Percentiles rank a stretch among this genome's conserved stretches.
phyloP scores from a whole-genome alignment of 352 stramenopile genomes.

The Globisporangium cederbergense region DNA sequence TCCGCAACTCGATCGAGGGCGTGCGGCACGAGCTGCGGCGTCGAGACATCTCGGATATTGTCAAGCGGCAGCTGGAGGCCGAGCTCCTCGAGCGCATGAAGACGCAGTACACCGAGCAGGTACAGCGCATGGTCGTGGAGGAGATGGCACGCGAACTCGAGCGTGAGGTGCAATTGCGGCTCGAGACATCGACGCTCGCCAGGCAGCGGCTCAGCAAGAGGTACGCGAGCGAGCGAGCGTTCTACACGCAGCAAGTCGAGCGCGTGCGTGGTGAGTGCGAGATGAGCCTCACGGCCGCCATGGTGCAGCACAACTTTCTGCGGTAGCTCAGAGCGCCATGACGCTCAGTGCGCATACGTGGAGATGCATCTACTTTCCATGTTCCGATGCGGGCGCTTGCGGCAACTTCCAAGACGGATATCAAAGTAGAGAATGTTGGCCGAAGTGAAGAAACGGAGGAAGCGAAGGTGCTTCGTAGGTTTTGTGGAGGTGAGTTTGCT shows the following conservation, averaged over 20 bases:
- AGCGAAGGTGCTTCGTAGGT: no score
- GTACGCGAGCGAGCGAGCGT: conserved; percentile 46
- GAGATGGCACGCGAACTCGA: conserved; percentile 64
- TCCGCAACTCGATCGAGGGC: conserved; percentile 46
- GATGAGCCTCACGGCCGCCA: conserved; percentile 52
- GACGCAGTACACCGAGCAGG: conserved; percentile 42
- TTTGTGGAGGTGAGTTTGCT: no score
- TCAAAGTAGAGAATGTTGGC: no score
- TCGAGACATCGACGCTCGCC: conserved; percentile 42
- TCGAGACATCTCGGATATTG: conserved; percentile 29
- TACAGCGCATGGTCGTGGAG: conserved; percentile 48
- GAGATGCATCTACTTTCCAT: background rate
- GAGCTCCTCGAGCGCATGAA: conserved; percentile 74
- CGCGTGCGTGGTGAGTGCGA: conserved; percentile 63
- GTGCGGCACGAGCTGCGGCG: conserved; percentile 47
- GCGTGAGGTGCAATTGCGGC: conserved; percentile 44
- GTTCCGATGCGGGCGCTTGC: background rate
- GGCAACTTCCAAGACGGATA: background rate
- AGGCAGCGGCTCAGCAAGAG: conserved; percentile 46
- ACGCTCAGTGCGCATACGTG: background rate
- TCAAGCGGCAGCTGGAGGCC: conserved; percentile 34
- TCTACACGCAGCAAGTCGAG: conserved; percentile 60
- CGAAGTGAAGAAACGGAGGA: no score
- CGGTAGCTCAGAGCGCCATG: conserved; percentile 27
- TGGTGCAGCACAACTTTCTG: conserved; percentile 72